Base-by-base conservation (phyloP, 2,329 filamentous ascomycete species). In the Dothistroma pini region DNA sequence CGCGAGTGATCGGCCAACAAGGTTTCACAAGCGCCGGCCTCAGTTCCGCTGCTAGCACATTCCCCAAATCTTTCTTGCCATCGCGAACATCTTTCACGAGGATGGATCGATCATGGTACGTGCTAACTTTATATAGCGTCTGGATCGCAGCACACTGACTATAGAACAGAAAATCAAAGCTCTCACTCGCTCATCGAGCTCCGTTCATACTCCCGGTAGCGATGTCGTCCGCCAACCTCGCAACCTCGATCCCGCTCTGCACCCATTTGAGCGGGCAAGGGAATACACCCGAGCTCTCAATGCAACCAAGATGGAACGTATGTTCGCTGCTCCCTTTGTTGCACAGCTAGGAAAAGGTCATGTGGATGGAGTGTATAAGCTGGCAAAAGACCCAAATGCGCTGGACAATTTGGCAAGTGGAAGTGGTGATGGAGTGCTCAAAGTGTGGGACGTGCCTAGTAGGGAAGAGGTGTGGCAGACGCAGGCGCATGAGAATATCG, bases 261-360 rank as follows among this genome's bases (percentile, higher is more conserved):
- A 96, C 77, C 93, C 91, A 1, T 96, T 97, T 77, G 92, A 96
- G 77, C 84, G 91, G 71, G 93, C 93, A 52, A 83, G 92, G 75
- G 93, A 96, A 79, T 93, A 92, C 74, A 91, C 87, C 14, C 79
- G 87, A 68, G 88, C 88, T 11, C 80, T 90, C 63, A 90, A 91
- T 84, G 93, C 93, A 29, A 91, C 92, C 61, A 97, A 97, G 76
- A 79, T 97, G 63, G 91, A 96, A 78, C 89, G 93, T 69, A 93
- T 97, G 89, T 96, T 96, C 76, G 88, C 88, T 32, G 83, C 87
- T 57, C 90, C 90, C 3, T 96, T 96, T 72, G 79, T 99, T 50
- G 90, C 84, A 0, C 91, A 97, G 75, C 85, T 99, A 25, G 93
- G 93, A 57, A 83, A 86, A 34, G 93, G 95, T 21, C 95, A 99